Percentiles rank a stretch among this genome's conserved stretches.
Conservation (phyloP, 148 eudicot genomes). For the Camellia sinensis region DNA sequence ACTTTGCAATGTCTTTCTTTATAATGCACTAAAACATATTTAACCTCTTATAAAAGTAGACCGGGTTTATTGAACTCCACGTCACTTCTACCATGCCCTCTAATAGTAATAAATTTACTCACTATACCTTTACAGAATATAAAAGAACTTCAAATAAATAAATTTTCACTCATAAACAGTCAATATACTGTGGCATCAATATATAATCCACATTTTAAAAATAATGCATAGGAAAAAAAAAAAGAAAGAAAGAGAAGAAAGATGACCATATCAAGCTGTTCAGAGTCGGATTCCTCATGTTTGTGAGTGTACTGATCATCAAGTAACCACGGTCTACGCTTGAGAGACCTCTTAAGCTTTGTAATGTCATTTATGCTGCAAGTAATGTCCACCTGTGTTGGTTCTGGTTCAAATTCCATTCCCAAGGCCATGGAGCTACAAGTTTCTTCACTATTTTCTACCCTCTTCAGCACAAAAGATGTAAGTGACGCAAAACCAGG, state of each 20-base stretch:
- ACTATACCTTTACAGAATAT: background rate
- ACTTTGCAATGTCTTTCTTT: background rate
- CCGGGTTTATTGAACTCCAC: background rate
- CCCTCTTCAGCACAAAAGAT: conserved; percentile 56
- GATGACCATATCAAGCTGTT: conserved; percentile 44
- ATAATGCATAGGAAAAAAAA: conserved; percentile 10
- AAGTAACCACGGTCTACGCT: conserved; percentile 64
- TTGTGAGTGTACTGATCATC: conserved; percentile 24
- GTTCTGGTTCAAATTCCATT: conserved; percentile 30
- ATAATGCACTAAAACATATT: background rate
- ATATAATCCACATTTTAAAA: conserved; percentile 5
- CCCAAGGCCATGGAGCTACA: conserved; percentile 18
- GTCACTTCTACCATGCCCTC: background rate
- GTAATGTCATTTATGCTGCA: conserved; percentile 26
- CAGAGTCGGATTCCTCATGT: conserved; percentile 33
- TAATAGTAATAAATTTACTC: background rate
- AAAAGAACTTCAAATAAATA: background rate
- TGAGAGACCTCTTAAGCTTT: conserved; percentile 31
- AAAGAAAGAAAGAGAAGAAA: conserved; percentile 22
- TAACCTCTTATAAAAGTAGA: background rate
- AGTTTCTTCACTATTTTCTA: conserved; percentile 17
- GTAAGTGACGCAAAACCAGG: conserved; percentile 59
- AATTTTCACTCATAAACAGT: background rate
- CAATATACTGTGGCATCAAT: conserved; percentile 6
- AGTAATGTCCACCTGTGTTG: conserved; percentile 27